Evolutionary conservation across 768 basidiomycete species (phyloP).

Genomic region (Hygrophorus pudorinus): DNA sequence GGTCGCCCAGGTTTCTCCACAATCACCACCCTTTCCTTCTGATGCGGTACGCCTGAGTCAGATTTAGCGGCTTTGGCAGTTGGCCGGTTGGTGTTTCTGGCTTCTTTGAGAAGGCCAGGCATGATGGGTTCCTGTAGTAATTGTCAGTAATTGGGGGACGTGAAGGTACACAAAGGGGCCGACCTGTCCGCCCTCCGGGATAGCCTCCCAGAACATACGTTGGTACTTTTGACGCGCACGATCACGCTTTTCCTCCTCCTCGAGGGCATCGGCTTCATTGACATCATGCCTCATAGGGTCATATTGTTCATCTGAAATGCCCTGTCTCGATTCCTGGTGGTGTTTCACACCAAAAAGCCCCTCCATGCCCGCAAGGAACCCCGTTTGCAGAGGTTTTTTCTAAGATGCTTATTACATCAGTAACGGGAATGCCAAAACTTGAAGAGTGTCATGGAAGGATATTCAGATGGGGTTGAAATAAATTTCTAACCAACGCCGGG

Average conservation of each 20-base stretch:
- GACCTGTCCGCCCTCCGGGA: constrained; percentile 59
- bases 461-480: constrained; percentile 69
- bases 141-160: neutral
- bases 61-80: constrained; percentile 27
- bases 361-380: constrained; percentile 80
- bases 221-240: constrained; percentile 55
- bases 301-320: constrained; percentile 8
- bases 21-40: constrained; percentile 28
- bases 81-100: constrained; percentile 29
- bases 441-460: constrained; percentile 8
- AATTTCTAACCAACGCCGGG: constrained; percentile 42
- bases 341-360: constrained; percentile 49
- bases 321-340: constrained; percentile 7
- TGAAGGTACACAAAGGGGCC: constrained; percentile 9
- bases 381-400: constrained; percentile 64
- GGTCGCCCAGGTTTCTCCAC: constrained; percentile 37
- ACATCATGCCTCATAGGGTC: constrained; percentile 25
- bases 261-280: constrained; percentile 52
- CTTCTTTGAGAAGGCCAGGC: constrained; percentile 42
- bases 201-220: constrained; percentile 71
- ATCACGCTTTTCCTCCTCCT: constrained; percentile 45
- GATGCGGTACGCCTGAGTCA: constrained; percentile 28
- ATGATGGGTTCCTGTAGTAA: constrained; percentile 50
- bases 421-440: constrained; percentile 1
- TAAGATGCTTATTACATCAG: constrained; percentile 17